Base-by-base conservation (phyloP, 352 stramenopile species). In the Phytophthora citrophthora region DNA sequence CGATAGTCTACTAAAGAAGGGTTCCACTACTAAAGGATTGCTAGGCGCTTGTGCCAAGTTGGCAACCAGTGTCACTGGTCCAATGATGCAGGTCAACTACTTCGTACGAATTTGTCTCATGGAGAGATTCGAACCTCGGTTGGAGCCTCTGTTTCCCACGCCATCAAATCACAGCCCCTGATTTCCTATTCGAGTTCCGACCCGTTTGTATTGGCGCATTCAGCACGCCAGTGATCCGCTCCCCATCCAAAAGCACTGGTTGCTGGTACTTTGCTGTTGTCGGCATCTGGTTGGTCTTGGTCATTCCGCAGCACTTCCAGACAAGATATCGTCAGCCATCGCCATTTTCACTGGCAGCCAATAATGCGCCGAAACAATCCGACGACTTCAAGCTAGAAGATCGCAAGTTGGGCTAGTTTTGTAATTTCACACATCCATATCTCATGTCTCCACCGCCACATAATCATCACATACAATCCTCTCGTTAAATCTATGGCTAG, bases 301-400 rank as follows among this genome's bases (percentile, higher is more conserved):
- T 20, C 18, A 20, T 20, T 20, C 18, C 18, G 18, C 18, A 20
- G 18, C 18, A 20, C 18, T 20, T 20, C 18, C 18, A 34, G 29
- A 3, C 9, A 34, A 34, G 51, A 58, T 58, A 49, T 48, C 52
- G 11, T 48, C 43, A n/a, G 23, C n/a, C 53, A 44, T 61, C 41
- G 38, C 23, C 20, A 20, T 20, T 20, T 20, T 20, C 20, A 20
- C 20, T 70, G 45, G 27, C 62, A 48, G 54, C 55, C 49, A 53
- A 27, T 16, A 23, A 26, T 34, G 36, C 45, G 38, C 39, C 27
- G 32, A 53, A n/a, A 8, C 46, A 52, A 52, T 40, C 29, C 10
- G 23, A 16, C 20, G 38, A 53, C 60, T 68, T 61, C 60, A 57
- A 62, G 12, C 4, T 41, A 16, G 51, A 70, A 70, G 61, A 70